Evolutionary conservation across 345 rosid species (phyloP).

Genomic region (Lepidium sativum): DNA sequence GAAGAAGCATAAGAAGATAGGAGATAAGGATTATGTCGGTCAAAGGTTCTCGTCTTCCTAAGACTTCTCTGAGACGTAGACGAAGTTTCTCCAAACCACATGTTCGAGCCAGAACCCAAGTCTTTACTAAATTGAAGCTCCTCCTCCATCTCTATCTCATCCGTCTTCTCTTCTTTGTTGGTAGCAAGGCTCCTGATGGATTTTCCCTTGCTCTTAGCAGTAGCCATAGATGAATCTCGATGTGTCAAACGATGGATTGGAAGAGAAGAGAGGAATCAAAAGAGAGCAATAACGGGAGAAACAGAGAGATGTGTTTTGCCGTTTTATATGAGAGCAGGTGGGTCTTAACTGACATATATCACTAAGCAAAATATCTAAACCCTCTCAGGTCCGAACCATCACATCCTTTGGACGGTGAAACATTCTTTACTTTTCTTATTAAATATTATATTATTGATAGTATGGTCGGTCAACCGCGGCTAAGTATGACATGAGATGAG

Average conservation of each 20-base stretch:
- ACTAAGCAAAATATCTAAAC: constrained; percentile 16
- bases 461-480: constrained; percentile 28
- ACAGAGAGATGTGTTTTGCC: neutral
- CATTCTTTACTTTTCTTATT: neutral
- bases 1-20: constrained; percentile 7
- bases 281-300: neutral
- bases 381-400: neutral
- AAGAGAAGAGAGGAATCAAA: constrained; percentile 3
- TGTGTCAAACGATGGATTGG: neutral
- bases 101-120: constrained; percentile 27
- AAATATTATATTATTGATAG: neutral
- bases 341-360: constrained; percentile 4
- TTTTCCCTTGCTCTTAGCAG: constrained; percentile 30
- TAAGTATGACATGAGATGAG: constrained; percentile 12
- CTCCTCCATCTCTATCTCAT: constrained; percentile 26
- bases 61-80: constrained; percentile 46
- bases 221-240: constrained; percentile 6
- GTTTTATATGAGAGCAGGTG: constrained; percentile 3
- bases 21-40: constrained; percentile 33
- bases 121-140: constrained; percentile 26
- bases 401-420: constrained; percentile 19
- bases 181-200: constrained; percentile 31
- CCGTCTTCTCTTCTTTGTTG: constrained; percentile 33
- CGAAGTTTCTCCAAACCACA: constrained; percentile 56
- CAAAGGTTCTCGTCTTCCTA: constrained; percentile 60